Conservation (phyloP, 2,329 filamentous ascomycete genomes). For the Penicillium verrucosum region DNA sequence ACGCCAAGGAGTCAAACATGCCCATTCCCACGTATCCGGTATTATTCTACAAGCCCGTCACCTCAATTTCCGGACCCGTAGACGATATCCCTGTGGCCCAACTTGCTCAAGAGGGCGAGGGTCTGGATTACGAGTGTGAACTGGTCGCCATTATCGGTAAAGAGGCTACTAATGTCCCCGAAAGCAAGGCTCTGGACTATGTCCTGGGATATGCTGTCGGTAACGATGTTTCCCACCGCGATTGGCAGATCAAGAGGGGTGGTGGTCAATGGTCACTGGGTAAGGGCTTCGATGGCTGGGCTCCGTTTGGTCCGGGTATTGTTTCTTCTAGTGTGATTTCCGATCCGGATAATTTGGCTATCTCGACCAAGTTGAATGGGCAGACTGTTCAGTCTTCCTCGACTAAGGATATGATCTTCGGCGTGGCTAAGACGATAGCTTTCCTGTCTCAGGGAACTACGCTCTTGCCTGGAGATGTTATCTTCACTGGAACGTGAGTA, state of each 20-base stretch:
- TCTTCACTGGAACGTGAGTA: slow-evolving; percentile 47
- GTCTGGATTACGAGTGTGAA: slow-evolving; percentile 77
- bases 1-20: slow-evolving; percentile 67
- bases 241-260: slow-evolving; percentile 68
- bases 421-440: slow-evolving; percentile 44
- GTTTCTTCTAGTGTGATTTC: slow-evolving; percentile 53
- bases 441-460: slow-evolving; percentile 48
- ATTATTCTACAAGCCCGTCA: slow-evolving; percentile 70
- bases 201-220: slow-evolving; percentile 72
- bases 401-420: slow-evolving; percentile 51
- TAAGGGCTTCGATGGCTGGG: slow-evolving; percentile 74
- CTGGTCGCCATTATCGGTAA: slow-evolving; percentile 71
- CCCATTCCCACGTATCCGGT: slow-evolving; percentile 68
- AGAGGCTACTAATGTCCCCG: slow-evolving; percentile 61
- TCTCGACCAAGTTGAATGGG: slow-evolving; percentile 50
- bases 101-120: slow-evolving; percentile 63
- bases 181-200: slow-evolving; percentile 64
- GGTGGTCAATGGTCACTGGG: slow-evolving; percentile 69
- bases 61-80: slow-evolving; percentile 61
- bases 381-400: slow-evolving; percentile 48
- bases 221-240: slow-evolving; percentile 76
- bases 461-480: slow-evolving; percentile 41
- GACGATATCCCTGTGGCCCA: slow-evolving; percentile 65
- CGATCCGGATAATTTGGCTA: slow-evolving; percentile 41
- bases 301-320: slow-evolving; percentile 69